Conservation (phyloP, 345 rosid species). For the Anacardium occidentale region DNA sequence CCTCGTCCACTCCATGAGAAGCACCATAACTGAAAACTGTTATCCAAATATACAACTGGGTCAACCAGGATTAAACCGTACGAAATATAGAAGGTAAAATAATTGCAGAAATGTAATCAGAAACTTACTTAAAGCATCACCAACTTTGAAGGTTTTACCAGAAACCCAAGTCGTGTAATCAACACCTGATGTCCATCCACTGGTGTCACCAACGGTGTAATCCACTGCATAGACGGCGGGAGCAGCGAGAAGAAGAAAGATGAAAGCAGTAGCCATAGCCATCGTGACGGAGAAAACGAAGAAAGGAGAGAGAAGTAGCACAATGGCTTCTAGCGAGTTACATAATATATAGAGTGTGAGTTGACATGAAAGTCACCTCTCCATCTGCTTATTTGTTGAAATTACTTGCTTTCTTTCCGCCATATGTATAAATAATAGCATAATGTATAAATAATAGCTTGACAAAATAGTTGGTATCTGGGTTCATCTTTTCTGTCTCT, state of each 20-base stretch:
- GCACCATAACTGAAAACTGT: slow-evolving; percentile 43
- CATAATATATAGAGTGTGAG: slow-evolving; percentile 20
- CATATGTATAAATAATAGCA: background rate
- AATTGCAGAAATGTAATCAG: background rate
- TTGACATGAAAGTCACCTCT: slow-evolving; percentile 5
- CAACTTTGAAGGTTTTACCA: slow-evolving; percentile 41
- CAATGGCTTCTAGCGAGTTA: background rate
- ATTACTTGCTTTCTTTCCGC: background rate
- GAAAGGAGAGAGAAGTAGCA: slow-evolving; percentile 9
- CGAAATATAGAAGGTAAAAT: too few relatives aligned
- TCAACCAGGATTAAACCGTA: background rate
- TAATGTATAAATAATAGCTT: background rate
- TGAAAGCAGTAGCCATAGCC: slow-evolving; percentile 31
- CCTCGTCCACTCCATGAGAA: slow-evolving; percentile 37
- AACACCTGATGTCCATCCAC: slow-evolving; percentile 35
- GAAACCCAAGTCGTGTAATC: slow-evolving; percentile 36
- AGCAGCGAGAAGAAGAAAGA: slow-evolving; percentile 29
- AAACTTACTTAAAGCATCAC: slow-evolving; percentile 45
- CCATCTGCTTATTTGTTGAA: background rate
- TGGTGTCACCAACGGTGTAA: slow-evolving; percentile 37
- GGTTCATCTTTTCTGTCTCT: background rate
- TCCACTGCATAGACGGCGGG: slow-evolving; percentile 37
- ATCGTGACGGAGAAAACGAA: slow-evolving; percentile 5
- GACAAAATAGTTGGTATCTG: background rate
- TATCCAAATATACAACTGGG: background rate